Evolutionary conservation across 1,139 yeast genomes (phyloP), one percentile per base, ranked within the genome.

Genomic region (Starmera stellimalicola): DNA sequence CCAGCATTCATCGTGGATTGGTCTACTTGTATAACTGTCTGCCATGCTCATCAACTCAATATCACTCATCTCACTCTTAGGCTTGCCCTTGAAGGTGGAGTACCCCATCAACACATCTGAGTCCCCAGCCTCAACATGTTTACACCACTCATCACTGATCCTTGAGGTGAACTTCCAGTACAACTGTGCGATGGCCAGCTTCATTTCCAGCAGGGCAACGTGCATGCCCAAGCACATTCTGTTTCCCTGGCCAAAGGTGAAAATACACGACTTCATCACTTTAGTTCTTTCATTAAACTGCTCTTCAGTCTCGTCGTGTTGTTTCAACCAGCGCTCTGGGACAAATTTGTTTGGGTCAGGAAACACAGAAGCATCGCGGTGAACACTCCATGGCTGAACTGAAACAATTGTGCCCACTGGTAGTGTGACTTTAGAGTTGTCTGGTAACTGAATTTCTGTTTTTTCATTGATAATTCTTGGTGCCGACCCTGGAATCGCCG

Each of bases 191-290:
- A 74, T 50, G 7, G 71, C 68, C 30, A 77, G 48, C 47, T 77
- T 78, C 64, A 79, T 76, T 50, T 78, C 88, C 30, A 73, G 70
- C 23, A 72, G 54, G 0, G 87, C 88, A 36, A 79, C 57, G 46
- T 78, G 67, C 77, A 75, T 70, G 0, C 88, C 88, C 36, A 77
- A 58, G 46, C 88, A 79, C 87, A 77, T 77, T 39, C 87, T 59
- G n/a, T 76, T 65, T 2, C 88, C 88, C 31, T 74, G 70, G 1
- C 88, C 87, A 59, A 79, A 79, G 0, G 81, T 77, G 68, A 77
- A 70, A 66, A 77, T 69, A 43, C 63, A 65, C 37, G 63, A 65
- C 38, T 65, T 63, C 70, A 76, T 78, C 14, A 36, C 34, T 33
- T 59, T 63, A 18, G 69, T 47, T 30, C 78, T 55, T 5, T 44